Conservation (phyloP, 192 early-diverging fungal genomes). For the Coemansia sp. region DNA sequence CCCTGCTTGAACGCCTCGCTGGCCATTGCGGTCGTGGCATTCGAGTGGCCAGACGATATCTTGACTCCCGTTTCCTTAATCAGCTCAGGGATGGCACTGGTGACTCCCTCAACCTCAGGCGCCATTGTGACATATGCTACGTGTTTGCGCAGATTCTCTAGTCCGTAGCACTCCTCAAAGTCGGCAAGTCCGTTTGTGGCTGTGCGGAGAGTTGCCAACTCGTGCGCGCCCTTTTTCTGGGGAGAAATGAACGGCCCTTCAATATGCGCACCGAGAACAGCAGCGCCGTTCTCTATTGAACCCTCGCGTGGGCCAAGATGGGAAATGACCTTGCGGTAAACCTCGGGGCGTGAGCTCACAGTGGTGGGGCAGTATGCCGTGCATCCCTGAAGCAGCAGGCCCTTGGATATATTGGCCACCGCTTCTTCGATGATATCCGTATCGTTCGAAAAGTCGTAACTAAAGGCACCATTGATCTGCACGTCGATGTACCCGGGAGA, state of each 20-base stretch:
- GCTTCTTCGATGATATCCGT: slow-evolving; percentile 64
- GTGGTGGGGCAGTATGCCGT: slow-evolving; percentile 83
- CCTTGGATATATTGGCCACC: slow-evolving; percentile 70
- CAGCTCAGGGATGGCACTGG: slow-evolving; percentile 66
- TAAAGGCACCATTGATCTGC: slow-evolving; percentile 84
- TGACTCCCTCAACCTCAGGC: slow-evolving; percentile 75
- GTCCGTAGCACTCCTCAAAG: slow-evolving; percentile 74
- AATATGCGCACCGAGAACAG: slow-evolving; percentile 70
- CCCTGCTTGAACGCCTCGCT: slow-evolving; percentile 64
- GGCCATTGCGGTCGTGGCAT: slow-evolving; percentile 65
- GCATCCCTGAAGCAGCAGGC: slow-evolving; percentile 75
- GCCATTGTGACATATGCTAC: slow-evolving; percentile 77
- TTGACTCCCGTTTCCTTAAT: slow-evolving; percentile 64
- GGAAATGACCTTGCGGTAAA: slow-evolving; percentile 68
- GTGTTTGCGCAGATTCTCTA: slow-evolving; percentile 58
- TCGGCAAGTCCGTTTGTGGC: slow-evolving; percentile 65
- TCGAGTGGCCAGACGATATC: slow-evolving; percentile 71
- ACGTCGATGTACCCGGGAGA: slow-evolving; percentile 80
- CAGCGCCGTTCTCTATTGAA: slow-evolving; percentile 63
- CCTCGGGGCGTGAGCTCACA: slow-evolving; percentile 70
- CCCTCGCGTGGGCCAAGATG: slow-evolving; percentile 67
- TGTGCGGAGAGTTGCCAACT: slow-evolving; percentile 62
- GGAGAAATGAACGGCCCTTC: slow-evolving; percentile 74
- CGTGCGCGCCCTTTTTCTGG: slow-evolving; percentile 78
- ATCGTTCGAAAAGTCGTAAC: slow-evolving; percentile 75